Base-by-base conservation (phyloP, 495 filamentous ascomycete genomes). In the Staphylotrichum longicolle region DNA sequence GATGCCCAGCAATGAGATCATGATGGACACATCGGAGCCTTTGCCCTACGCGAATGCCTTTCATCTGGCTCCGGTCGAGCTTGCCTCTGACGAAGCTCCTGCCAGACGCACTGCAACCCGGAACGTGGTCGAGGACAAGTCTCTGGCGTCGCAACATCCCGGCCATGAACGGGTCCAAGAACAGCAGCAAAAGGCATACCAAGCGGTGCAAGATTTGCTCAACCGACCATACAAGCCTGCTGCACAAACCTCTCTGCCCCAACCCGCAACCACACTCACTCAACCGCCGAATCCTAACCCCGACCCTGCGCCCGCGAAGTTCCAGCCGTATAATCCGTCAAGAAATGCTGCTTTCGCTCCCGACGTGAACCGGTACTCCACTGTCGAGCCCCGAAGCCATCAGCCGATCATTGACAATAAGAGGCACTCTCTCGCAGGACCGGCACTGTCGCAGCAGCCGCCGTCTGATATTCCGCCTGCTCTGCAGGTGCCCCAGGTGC, bases 251-350 rank as follows among this genome's bases (percentile, higher is more conserved):
- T 54, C 55, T 3, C 37, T 45, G 53, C 47, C 67, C 11, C 58
- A 46, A 8, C 15, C 61, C 2, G 40, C 39, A 39, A 49, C 14
- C 33, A 30, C 34, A 20, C 27, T 12, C 12, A 15, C 46, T 14
- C 60, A 54, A 33, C 6, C 59, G 15, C 32, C 42, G 20, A 44
- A 55, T 27, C 11, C 4, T 14, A 3, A 9, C 40, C 9, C 37
- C 15, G 49, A 53, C n/a, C 42, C 63, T 6, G 4, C 15, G 15
- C 30, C 54, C 2, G 57, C 46, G n/a, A 66, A 65, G 49, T 73
- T 72, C 44, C 67, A 72, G 49, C 72, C 75, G 10, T 77, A 72
- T 57, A 74, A 71, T 30, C 70, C 75, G 7, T 42, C 66, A 1
- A 62, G 60, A 7, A 59, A 51, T 6, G 42, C 57, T 32, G 32